These are phyloP conservation scores for Clavispora santaluciae DNA, from an alignment of 805 yeast genomes.

Conservation along the genomic window DNA sequence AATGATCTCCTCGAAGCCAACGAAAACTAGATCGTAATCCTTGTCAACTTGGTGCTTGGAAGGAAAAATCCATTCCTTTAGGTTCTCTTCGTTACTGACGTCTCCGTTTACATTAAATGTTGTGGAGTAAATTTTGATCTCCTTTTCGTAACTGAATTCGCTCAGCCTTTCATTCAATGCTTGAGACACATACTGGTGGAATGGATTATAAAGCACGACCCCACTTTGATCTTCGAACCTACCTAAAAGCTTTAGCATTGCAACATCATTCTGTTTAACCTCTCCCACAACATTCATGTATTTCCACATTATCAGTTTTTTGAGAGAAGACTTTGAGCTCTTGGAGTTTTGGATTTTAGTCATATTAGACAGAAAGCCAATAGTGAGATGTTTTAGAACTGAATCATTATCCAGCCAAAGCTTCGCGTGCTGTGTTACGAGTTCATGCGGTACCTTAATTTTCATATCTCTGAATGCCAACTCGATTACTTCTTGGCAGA, in stretches of 20 bases:
- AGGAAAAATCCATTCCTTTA: slow-evolving; percentile 45
- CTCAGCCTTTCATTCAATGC: slow-evolving; percentile 36
- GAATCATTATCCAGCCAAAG: slow-evolving; percentile 48
- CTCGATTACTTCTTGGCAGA: slow-evolving; percentile 46
- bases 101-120: slow-evolving; percentile 55
- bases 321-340: slow-evolving; percentile 30
- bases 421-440: slow-evolving; percentile 35
- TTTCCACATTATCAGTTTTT: slow-evolving; percentile 33
- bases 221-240: slow-evolving; percentile 41
- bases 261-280: slow-evolving; percentile 34
- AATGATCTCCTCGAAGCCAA: slow-evolving; percentile 86
- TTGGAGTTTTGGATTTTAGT: slow-evolving; percentile 41
- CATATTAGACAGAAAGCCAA: slow-evolving; percentile 34
- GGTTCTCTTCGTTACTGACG: slow-evolving; percentile 34
- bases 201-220: slow-evolving; percentile 46
- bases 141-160: slow-evolving; percentile 38
- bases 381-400: slow-evolving; percentile 34
- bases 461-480: slow-evolving; percentile 43
- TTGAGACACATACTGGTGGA: slow-evolving; percentile 46
- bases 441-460: slow-evolving; percentile 27
- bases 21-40: slow-evolving; percentile 63
- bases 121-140: slow-evolving; percentile 41
- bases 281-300: slow-evolving; percentile 40
- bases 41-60: slow-evolving; percentile 22
- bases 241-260: slow-evolving; percentile 47